A percentile compares a stretch with the other conserved stretches of the same genome.
phyloP scores from a whole-genome alignment of 2,329 filamentous ascomycete species.

The Epichloe uncinata region DNA sequence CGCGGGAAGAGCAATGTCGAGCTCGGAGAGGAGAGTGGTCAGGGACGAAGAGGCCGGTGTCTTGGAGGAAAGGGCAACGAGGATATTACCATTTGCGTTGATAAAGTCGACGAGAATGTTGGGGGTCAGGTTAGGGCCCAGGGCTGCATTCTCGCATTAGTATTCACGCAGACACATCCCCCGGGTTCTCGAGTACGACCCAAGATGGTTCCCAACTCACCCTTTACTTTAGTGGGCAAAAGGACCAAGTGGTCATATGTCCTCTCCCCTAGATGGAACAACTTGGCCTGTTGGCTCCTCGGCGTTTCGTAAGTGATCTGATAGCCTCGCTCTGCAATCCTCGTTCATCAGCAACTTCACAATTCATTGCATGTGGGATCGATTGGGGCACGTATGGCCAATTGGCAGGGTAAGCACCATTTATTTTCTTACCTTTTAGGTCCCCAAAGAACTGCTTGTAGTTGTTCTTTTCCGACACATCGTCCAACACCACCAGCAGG shows the following conservation, averaged over 20 bases:
- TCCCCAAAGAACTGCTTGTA: slow-evolving; percentile 75
- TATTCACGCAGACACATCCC: background rate
- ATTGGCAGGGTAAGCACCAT: background rate
- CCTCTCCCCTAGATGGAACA: slow-evolving; percentile 74
- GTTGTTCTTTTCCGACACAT: slow-evolving; percentile 62
- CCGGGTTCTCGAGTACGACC: background rate
- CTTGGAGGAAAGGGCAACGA: slow-evolving; percentile 68
- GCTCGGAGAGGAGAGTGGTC: slow-evolving; percentile 67
- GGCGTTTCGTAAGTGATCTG: slow-evolving; percentile 69
- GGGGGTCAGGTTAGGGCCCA: slow-evolving; percentile 78
- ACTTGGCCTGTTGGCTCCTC: slow-evolving; percentile 60
- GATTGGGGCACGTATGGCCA: background rate
- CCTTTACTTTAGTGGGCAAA: slow-evolving; percentile 83
- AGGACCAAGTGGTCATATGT: slow-evolving; percentile 85
- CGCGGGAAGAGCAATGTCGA: slow-evolving; percentile 76
- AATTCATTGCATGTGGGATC: background rate
- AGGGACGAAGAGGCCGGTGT: slow-evolving; percentile 58
- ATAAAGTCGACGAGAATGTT: slow-evolving; percentile 81
- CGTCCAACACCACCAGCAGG: slow-evolving; percentile 76
- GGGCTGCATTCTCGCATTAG: slow-evolving; percentile 35
- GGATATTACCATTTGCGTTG: slow-evolving; percentile 81
- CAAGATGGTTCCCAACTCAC: slow-evolving; percentile 25
- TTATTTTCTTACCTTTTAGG: slow-evolving; percentile 43
- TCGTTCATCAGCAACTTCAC: slow-evolving; percentile 11
- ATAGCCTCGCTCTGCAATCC: slow-evolving; percentile 61